Base-by-base conservation (phyloP, 768 basidiomycete species). In the Hydnum rufescens region DNA sequence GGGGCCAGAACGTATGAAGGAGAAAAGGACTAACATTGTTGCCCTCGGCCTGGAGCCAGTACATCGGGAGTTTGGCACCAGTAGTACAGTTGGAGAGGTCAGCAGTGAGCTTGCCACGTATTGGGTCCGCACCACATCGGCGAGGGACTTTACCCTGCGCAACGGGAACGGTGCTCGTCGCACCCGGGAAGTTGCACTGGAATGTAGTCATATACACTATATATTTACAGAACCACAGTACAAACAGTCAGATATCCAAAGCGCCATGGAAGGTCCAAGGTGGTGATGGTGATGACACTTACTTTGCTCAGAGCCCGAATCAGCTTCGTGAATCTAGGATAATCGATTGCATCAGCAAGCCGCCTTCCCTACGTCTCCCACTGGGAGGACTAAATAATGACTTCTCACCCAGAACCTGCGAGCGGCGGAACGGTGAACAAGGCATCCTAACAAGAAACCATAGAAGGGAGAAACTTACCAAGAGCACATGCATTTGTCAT, bases 171-270 rank as follows among this genome's bases (percentile, higher is more conserved):
- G 74, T 67, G 30, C 66, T 65, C 0, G 74, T 75, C 13, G 36
- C 36, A 13, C 36, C 36, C 22, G 13, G 36, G 49, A 82, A 60
- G 53, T 74, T 72, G 64, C 82, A 83, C 54, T 72, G 71, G 70
- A 82, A 82, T 2, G 76, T 78, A 51, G 76, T 82, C 79, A 81
- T 82, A 63, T 80, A 82, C 49, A 55, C 18, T 51, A 16, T 16
- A 42, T 51, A 8, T 13, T 13, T 22, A 22, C 13, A 22, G 22
- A 39, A 22, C 22, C 22, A 13, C 36, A 39, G 36, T 22, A 39
- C 22, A 49, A 30, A 19, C 19, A 32, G 34, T 22, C 22, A 6
- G 16, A 4, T 56, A 64, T 58, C 5, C 59, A 25, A 47, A 16
- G 26, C 44, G 25, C 44, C 16, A 16, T 19, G 8, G 36, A 39